phyloP scores from a whole-genome alignment of 768 basidiomycete species.

The Neoboletus subvelutipes region DNA sequence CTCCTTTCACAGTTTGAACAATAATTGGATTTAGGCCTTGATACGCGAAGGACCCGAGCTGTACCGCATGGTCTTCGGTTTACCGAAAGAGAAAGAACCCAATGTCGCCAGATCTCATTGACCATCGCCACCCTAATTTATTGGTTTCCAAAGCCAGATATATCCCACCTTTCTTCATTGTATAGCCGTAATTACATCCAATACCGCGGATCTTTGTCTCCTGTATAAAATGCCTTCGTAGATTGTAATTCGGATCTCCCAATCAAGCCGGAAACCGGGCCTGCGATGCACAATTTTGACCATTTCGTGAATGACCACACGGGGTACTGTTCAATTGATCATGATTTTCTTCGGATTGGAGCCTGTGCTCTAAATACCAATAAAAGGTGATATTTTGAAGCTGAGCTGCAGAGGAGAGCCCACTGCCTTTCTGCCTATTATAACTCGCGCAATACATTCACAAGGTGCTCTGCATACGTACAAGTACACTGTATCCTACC shows the following conservation, averaged over 20 bases:
- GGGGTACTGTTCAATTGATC: too few species aligned
- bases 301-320: background rate
- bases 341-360: too few species aligned
- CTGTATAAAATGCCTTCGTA: background rate
- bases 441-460: too few species aligned
- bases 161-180: conserved; percentile 8
- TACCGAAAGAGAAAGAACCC: conserved; percentile 11
- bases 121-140: conserved; percentile 2
- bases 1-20: background rate
- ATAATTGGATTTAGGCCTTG: conserved; percentile 49
- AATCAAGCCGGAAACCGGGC: background rate
- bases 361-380: too few species aligned
- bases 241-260: background rate
- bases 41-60: conserved; percentile 79
- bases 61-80: conserved; percentile 49
- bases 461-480: too few species aligned
- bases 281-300: background rate
- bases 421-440: too few species aligned
- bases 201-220: conserved; percentile 2
- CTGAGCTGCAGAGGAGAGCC: too few species aligned
- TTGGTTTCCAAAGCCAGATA: background rate
- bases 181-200: conserved; percentile 1
- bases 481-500: background rate
- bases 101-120: conserved; percentile 5
- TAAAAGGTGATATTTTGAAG: too few species aligned